Base-by-base conservation (phyloP, 2,329 filamentous ascomycete genomes). In the Colletotrichum nymphaeae region DNA sequence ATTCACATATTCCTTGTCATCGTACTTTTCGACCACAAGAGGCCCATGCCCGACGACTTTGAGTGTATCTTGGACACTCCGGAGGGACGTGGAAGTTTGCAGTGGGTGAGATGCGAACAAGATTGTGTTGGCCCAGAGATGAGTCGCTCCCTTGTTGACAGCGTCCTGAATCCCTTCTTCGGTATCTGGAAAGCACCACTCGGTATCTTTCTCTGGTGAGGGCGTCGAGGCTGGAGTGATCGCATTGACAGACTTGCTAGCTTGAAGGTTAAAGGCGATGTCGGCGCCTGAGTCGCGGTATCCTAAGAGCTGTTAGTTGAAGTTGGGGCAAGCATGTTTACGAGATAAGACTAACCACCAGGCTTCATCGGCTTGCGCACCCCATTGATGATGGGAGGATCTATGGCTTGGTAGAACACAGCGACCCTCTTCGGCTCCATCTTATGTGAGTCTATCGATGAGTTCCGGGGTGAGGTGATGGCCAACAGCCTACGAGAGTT, bases 51-150 rank as follows among this genome's bases (percentile, higher is more conserved):
- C 85, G 5, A 88, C 77, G 0, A 88, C 77, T 5, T 76, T 78
- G 0, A 88, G 28, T 0, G 73, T 53, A 8, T 81, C 75, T 7
- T 80, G 77, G 55, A 80, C 77, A 8, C 75, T 57, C 1, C 77
- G 75, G 7, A 88, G 75, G 2, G 67, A 73, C 1, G 75, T 22
- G 0, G 85, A 87, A 0, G 73, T 80, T 69, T 89, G 86, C 0
- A 88, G 78, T 1, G 87, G 86, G 76, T 88, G 86, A 0, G 81
- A 80, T 0, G 82, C 80, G 75, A 88, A 88, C 1, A 88, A 76
- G 53, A 88, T 84, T 0, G 86, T 88, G 74, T 88, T 88, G 1
- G 86, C 85, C 86, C 86, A 88, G 3, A 88, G 77, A 74, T 86
- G 83, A 1, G 83, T 88, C 0, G 84, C 83, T 0, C 85, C 84